phyloP scores from a whole-genome alignment of 345 rosid species.

The Hypericum androsaemum region DNA sequence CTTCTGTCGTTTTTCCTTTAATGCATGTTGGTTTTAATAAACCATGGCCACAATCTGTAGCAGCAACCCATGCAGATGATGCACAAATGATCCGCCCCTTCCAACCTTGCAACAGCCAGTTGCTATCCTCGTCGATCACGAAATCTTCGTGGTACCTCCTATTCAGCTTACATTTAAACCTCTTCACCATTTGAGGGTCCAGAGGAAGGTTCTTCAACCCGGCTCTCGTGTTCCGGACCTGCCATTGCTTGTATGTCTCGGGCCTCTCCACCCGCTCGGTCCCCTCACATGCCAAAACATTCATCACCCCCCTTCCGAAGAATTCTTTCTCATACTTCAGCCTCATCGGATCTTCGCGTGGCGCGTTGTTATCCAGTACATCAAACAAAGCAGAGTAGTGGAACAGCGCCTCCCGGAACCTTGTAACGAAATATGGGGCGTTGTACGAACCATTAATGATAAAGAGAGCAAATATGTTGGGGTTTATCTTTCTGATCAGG shows the following conservation, averaged over 20 bases:
- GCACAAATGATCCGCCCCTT: slow-evolving; percentile 21
- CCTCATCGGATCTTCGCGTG: slow-evolving; percentile 15
- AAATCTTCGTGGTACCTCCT: slow-evolving; percentile 22
- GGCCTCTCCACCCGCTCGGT: slow-evolving; percentile 23
- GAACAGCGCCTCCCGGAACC: slow-evolving; percentile 27
- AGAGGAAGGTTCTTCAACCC: slow-evolving; percentile 22
- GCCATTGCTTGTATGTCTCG: slow-evolving; percentile 31
- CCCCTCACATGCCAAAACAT: slow-evolving; percentile 30
- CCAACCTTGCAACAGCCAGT: slow-evolving; percentile 31
- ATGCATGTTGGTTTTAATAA: too few relatives aligned
- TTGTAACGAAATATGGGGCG: slow-evolving; percentile 24
- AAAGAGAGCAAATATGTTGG: slow-evolving; percentile 15
- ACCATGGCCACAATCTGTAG: too few relatives aligned
- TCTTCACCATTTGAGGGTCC: slow-evolving; percentile 10
- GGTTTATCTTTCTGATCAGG: slow-evolving; percentile 24
- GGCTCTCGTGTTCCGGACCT: slow-evolving; percentile 21
- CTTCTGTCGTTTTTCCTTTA: too few relatives aligned
- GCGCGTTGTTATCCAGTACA: slow-evolving; percentile 16
- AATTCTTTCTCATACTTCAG: slow-evolving; percentile 20
- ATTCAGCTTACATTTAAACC: slow-evolving; percentile 9
- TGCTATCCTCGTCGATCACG: slow-evolving; percentile 21
- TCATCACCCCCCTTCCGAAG: slow-evolving; percentile 22
- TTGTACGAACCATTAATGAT: slow-evolving; percentile 17
- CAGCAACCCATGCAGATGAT: slow-evolving; percentile 21
- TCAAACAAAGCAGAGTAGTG: slow-evolving; percentile 22